Evolutionary conservation across 768 basidiomycete species (phyloP), one percentile per base, ranked within the genome.

Genomic region (Collybiopsis confluens): DNA sequence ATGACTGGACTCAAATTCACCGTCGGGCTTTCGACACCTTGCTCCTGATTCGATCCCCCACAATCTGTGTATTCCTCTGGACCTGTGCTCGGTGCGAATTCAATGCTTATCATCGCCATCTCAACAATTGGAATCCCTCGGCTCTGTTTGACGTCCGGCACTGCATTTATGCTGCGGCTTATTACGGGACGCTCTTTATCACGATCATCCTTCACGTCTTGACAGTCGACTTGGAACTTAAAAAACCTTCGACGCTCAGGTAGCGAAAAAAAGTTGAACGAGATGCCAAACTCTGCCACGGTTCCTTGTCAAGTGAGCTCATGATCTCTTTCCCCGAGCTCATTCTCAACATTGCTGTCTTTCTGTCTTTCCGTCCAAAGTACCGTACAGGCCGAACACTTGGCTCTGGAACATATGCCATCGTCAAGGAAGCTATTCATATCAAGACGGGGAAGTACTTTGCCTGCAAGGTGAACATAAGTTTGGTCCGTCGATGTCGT

Each of bases 351-450:
- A 8, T 36, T 24, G 18, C 7, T 18, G 16, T 20, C 33, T 48
- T 24, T 27, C 27, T 28, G 7, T 49, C 33, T 18, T 42, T 42
- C n/a, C 40, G 40, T 6, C 6, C 41, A 26, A 61, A 91, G 90
- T 92, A 92, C 63, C 87, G 89, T 58, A 93, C 92, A 8, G 92
- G 92, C 58, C 89, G 85, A 68, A 90, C 88, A 4, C 83, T 88
- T 37, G 91, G 90, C 23, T 93, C 89, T 64, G 94, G 94, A 45
- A 97, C 94, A 40, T 98, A 97, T 64, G 92, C 92, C 56, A 92
- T 94, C 67, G 92, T 93, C 45, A 93, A 92, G 71, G 93, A 97
- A 74, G 94, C 94, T 42, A 90, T 95, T 23, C 92, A 96, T 64
- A 86, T 96, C 74, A 86, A 88, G 73, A 92, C 93, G 1, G 76